Evolutionary conservation across 768 basidiomycete genomes (phyloP).

Genomic region (Leucocoprinus leucothites): DNA sequence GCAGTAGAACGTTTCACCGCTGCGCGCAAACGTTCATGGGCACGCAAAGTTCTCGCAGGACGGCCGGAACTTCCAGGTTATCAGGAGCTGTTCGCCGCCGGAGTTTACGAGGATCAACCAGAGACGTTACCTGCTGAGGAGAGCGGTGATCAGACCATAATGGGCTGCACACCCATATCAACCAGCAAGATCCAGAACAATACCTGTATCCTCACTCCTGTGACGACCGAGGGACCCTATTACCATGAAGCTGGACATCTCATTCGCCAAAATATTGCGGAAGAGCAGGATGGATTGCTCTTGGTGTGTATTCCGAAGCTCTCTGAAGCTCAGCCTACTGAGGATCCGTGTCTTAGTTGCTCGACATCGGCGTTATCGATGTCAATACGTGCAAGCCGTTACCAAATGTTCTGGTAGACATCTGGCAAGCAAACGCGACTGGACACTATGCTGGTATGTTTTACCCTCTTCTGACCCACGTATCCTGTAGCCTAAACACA

Average conservation of each 20-base stretch:
- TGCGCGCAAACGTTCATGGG: conserved; percentile 43
- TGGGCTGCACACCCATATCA: conserved; percentile 45
- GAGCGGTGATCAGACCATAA: conserved; percentile 28
- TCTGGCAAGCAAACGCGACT: conserved; percentile 58
- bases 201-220: conserved; percentile 50
- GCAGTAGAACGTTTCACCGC: conserved; percentile 51
- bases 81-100: conserved; percentile 40
- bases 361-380: conserved; percentile 58
- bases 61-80: conserved; percentile 34
- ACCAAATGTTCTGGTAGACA: conserved; percentile 55
- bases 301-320: conserved; percentile 29
- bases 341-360: conserved; percentile 25
- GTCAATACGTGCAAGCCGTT: conserved; percentile 54
- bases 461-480: background rate
- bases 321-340: background rate
- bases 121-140: conserved; percentile 16
- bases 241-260: conserved; percentile 48
- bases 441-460: conserved; percentile 46
- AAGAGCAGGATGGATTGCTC: conserved; percentile 47
- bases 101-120: conserved; percentile 30
- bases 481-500: background rate
- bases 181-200: conserved; percentile 51
- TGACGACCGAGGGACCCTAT: conserved; percentile 54
- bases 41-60: conserved; percentile 40
- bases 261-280: conserved; percentile 53